These are phyloP conservation scores for Oryza nivara DNA, from an alignment of 176 grass and related monocot genomes.

Conservation along the genomic window DNA sequence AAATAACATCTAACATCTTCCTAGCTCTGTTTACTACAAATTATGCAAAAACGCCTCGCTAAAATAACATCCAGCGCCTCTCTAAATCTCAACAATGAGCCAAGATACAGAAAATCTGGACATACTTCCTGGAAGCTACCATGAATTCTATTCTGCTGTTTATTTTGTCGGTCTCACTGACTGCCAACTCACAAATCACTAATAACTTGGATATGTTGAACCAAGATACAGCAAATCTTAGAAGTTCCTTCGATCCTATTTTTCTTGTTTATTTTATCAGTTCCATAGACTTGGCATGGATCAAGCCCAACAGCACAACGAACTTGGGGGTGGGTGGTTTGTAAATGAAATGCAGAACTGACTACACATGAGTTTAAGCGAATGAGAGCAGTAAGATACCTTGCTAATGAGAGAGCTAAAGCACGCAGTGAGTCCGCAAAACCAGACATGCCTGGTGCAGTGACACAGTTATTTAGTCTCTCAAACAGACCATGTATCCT, in stretches of 20 bases:
- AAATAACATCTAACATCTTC: too few species aligned
- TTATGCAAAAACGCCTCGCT: neutral
- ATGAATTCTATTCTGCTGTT: neutral
- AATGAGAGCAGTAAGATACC: constrained; percentile 45
- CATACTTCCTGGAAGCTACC: neutral
- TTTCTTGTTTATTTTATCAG: neutral
- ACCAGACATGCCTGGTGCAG: constrained; percentile 46
- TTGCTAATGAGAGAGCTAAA: constrained; percentile 78
- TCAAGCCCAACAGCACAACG: neutral
- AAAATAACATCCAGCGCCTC: constrained; percentile 2
- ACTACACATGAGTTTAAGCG: neutral
- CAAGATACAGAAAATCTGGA: neutral
- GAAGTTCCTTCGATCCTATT: neutral
- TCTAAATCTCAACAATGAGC: neutral
- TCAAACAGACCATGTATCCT: constrained; percentile 91
- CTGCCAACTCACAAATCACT: neutral
- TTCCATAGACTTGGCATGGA: neutral
- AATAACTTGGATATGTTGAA: constrained; percentile 11
- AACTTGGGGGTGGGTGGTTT: neutral
- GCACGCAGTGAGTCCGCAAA: constrained; percentile 84
- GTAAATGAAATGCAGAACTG: neutral
- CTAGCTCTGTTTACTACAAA: too few species aligned
- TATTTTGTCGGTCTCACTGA: neutral
- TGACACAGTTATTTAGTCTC: constrained; percentile 76
- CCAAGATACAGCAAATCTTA: too few species aligned